These are phyloP conservation scores for Gnetum montanum DNA, from an alignment of 75 land plant species.

Conservation along the genomic window DNA sequence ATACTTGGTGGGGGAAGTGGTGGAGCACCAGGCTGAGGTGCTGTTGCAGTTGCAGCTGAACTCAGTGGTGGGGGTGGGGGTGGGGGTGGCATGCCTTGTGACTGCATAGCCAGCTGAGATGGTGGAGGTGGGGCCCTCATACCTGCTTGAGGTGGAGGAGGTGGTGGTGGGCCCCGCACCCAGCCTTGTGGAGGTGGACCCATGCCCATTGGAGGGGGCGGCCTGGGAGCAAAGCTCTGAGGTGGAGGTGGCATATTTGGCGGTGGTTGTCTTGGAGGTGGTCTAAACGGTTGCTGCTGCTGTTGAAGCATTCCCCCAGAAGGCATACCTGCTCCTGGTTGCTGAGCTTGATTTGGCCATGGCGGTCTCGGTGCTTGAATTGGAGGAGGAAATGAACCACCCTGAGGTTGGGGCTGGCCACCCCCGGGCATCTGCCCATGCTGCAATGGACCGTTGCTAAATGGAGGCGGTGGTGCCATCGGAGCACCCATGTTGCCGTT, in stretches of 20 bases:
- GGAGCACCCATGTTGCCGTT: conserved; percentile 35
- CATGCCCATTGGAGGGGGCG: conserved; percentile 43
- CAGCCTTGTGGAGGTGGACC: conserved; percentile 36
- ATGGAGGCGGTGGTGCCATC: conserved; percentile 55
- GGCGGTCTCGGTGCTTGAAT: conserved; percentile 32
- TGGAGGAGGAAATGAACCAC: conserved; percentile 24
- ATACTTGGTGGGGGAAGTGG: conserved; percentile 5
- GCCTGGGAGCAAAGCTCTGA: conserved; percentile 20
- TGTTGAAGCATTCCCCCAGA: conserved; percentile 39
- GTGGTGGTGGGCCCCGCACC: conserved; percentile 44
- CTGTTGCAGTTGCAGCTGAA: conserved; percentile 1
- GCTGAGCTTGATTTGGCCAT: conserved; percentile 55
- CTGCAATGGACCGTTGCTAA: conserved; percentile 42
- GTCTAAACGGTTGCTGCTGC: conserved; percentile 52
- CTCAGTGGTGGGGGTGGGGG: conserved; percentile 34
- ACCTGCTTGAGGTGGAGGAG: conserved; percentile 36
- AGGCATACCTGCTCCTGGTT: conserved; percentile 30
- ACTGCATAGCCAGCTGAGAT: conserved; percentile 40
- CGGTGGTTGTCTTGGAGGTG: conserved; percentile 23
- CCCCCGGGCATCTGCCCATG: conserved; percentile 33
- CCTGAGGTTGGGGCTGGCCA: conserved; percentile 41
- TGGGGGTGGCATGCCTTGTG: conserved; percentile 47
- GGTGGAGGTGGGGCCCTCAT: conserved; percentile 36
- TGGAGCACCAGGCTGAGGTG: neutral
- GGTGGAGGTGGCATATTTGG: conserved; percentile 61